A percentile compares a stretch with the other conserved stretches of the same genome.
phyloP scores from a whole-genome alignment of 345 rosid species.

The Alliaria petiolata region DNA sequence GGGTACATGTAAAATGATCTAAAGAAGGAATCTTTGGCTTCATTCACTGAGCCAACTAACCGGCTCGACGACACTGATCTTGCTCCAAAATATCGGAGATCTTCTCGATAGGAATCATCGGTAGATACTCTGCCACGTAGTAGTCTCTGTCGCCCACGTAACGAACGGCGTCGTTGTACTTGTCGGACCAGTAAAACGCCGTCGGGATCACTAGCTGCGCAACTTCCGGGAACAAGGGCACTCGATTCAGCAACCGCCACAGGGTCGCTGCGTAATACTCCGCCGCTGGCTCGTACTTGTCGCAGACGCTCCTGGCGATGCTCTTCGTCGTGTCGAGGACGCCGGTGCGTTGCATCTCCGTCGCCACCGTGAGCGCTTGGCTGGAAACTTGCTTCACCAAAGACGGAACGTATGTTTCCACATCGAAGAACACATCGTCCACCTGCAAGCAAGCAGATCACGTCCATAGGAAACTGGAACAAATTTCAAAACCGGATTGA shows the following conservation, averaged over 20 bases:
- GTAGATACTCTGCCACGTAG: slow-evolving; percentile 41
- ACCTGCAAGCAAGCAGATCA: slow-evolving; percentile 43
- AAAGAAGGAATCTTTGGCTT: neutral
- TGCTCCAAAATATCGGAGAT: slow-evolving; percentile 47
- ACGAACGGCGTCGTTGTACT: slow-evolving; percentile 54
- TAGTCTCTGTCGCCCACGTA: slow-evolving; percentile 42
- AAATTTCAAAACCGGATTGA: neutral
- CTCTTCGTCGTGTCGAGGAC: slow-evolving; percentile 44
- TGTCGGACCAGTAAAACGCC: slow-evolving; percentile 62
- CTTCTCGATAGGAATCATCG: slow-evolving; percentile 59
- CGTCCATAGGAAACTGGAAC: neutral
- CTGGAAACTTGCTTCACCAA: slow-evolving; percentile 56
- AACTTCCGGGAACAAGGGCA: slow-evolving; percentile 54
- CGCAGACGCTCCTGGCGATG: slow-evolving; percentile 33
- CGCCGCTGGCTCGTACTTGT: slow-evolving; percentile 54
- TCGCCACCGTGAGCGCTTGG: slow-evolving; percentile 52
- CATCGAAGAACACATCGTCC: slow-evolving; percentile 42
- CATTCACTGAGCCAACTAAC: neutral
- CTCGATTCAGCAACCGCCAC: slow-evolving; percentile 51
- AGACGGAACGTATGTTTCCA: slow-evolving; percentile 54
- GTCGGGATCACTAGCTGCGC: slow-evolving; percentile 53
- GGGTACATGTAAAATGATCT: neutral
- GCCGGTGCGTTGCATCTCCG: slow-evolving; percentile 59
- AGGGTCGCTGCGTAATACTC: slow-evolving; percentile 49
- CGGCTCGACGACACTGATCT: slow-evolving; percentile 13